Conservation (phyloP, 2,329 filamentous ascomycete genomes). For the Coleophoma cylindrospora region DNA sequence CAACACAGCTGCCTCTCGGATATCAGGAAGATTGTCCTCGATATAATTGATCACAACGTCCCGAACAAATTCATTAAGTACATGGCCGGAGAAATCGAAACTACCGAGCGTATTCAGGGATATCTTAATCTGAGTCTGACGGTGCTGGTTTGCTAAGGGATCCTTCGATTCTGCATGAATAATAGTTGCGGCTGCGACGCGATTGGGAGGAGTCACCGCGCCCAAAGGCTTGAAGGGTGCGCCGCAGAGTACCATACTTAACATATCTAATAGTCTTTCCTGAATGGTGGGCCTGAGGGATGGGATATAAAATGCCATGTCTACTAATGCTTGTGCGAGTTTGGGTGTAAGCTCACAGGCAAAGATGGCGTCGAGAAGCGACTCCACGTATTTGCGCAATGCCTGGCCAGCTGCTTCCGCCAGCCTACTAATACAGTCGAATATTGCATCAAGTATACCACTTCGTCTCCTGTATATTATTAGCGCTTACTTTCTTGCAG, state of each 20-base stretch:
- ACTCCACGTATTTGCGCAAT: conserved; percentile 97
- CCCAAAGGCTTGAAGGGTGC: conserved; percentile 89
- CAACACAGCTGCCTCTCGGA: conserved; percentile 86
- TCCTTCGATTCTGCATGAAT: conserved; percentile 86
- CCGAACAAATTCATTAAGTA: conserved; percentile 95
- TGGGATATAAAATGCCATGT: conserved; percentile 98
- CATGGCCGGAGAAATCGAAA: conserved; percentile 90
- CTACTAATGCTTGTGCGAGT: conserved; percentile 89
- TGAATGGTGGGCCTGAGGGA: conserved; percentile 91
- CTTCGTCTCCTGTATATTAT: conserved; percentile 31
- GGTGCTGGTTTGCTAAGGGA: conserved; percentile 70
- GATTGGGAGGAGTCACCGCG: conserved; percentile 71
- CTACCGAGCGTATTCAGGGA: conserved; percentile 92
- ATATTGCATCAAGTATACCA: conserved; percentile 67
- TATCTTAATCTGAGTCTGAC: conserved; percentile 84
- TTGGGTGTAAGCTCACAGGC: conserved; percentile 92
- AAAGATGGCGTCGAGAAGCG: conserved; percentile 91
- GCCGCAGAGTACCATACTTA: conserved; percentile 89
- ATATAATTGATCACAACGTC: conserved; percentile 98
- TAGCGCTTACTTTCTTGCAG: conserved; percentile 12
- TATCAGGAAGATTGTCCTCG: conserved; percentile 90
- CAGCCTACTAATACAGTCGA: conserved; percentile 95
- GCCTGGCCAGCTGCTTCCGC: conserved; percentile 94
- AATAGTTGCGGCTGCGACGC: conserved; percentile 73
- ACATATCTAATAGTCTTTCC: conserved; percentile 87